phyloP scores from a whole-genome alignment of 768 basidiomycete species.

The Saitozyma podzolica region DNA sequence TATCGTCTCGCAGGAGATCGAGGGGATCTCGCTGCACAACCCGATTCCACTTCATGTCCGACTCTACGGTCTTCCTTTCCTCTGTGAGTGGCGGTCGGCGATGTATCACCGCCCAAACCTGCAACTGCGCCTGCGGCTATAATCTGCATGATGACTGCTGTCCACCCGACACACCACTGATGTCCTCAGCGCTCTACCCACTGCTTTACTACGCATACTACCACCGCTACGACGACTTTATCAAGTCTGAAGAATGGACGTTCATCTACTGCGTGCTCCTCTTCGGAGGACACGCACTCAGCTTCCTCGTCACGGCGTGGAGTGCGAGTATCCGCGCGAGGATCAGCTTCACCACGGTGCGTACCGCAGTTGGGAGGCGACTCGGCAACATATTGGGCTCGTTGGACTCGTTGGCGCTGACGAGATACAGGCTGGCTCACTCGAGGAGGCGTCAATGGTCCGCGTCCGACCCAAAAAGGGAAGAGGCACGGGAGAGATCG shows the following conservation, averaged over 20 bases:
- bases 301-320: constrained; percentile 90
- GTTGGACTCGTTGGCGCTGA: constrained; percentile 7
- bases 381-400: not conserved
- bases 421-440: constrained; percentile 59
- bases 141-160: not conserved
- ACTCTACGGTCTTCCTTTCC: constrained; percentile 54
- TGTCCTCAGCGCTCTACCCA: constrained; percentile 49
- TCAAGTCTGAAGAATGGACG: constrained; percentile 95
- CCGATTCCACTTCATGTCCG: constrained; percentile 49
- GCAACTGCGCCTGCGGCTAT: not conserved
- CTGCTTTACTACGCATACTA: constrained; percentile 75
- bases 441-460: constrained; percentile 76
- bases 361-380: constrained; percentile 14
- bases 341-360: constrained; percentile 75
- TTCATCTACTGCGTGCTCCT: constrained; percentile 86
- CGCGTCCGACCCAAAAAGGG: constrained; percentile 76
- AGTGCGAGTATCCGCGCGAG: constrained; percentile 72
- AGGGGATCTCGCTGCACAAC: constrained; percentile 51
- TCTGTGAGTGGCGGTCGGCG: constrained; percentile 32
- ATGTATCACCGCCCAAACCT: not conserved
- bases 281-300: constrained; percentile 83
- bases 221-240: constrained; percentile 83
- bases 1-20: constrained; percentile 53
- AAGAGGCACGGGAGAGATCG: constrained; percentile 86
- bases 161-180: not conserved